Conservation (phyloP, 1,284 basidiomycete species). For the Blastosporella zonata region DNA sequence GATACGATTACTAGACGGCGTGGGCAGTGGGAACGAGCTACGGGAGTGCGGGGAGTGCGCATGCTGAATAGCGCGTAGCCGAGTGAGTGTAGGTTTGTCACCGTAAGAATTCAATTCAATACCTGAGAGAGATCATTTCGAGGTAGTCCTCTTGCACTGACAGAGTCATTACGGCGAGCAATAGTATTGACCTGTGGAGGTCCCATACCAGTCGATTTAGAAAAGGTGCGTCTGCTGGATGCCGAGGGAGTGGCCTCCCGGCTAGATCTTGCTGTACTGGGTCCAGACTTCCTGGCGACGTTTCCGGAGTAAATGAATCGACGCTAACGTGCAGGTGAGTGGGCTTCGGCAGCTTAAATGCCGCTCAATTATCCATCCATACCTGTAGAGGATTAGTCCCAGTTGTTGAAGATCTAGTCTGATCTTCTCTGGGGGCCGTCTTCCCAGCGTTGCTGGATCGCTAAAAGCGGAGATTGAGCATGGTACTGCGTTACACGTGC, state of each 20-base stretch:
- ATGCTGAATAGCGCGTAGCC: neutral
- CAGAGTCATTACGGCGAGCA: neutral
- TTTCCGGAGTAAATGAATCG: neutral
- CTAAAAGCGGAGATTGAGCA: no score
- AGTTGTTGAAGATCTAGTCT: no score
- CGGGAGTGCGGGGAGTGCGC: neutral
- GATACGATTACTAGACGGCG: conserved; percentile 4
- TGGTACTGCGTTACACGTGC: no score
- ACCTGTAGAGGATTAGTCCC: no score
- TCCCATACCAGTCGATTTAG: conserved; percentile 5
- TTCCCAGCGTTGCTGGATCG: no score
- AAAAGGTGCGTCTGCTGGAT: neutral
- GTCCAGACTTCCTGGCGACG: neutral
- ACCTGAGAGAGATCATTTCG: conserved; percentile 4
- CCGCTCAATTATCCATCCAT: no score
- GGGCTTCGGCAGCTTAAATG: no score
- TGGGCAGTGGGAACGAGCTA: conserved; percentile 7
- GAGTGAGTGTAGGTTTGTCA: conserved; percentile 1
- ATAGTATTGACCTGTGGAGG: conserved; percentile 4
- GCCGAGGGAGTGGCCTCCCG: neutral
- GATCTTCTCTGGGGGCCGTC: no score
- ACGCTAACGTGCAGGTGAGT: no score
- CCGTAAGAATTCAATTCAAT: neutral
- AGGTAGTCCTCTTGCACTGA: neutral
- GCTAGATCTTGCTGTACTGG: neutral